phyloP scores from a whole-genome alignment of 2,329 filamentous ascomycete species.

The Pseudogymnoascus sp. region DNA sequence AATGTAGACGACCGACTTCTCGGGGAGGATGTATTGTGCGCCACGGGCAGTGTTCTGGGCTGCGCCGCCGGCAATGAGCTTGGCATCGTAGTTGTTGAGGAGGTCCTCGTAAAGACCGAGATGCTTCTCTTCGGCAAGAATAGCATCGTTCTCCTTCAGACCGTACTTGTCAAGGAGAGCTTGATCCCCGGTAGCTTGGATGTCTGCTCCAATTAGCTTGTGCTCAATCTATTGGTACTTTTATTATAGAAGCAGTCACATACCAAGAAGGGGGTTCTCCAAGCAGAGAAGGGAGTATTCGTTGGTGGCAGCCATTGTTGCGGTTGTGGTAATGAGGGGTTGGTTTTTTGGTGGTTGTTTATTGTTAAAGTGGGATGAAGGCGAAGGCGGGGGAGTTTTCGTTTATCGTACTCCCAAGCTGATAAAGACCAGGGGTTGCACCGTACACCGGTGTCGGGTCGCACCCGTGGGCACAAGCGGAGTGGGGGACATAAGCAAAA shows the following conservation, averaged over 20 bases:
- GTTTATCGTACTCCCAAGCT: conserved; percentile 1
- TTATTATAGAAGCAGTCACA: conserved; percentile 24
- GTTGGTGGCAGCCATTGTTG: conserved; percentile 62
- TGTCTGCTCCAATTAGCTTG: conserved; percentile 48
- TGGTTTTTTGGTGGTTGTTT: conserved; percentile 5
- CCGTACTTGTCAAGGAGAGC: conserved; percentile 84
- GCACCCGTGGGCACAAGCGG: background rate
- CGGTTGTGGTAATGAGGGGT: conserved; percentile 5
- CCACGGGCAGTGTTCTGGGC: conserved; percentile 97
- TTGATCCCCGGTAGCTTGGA: conserved; percentile 78
- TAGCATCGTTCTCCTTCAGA: conserved; percentile 93
- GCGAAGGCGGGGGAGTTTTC: conserved; percentile 1
- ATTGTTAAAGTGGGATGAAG: conserved; percentile 9
- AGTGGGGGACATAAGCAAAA: background rate
- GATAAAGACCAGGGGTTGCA: background rate
- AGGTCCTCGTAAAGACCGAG: conserved; percentile 86
- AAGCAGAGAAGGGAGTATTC: conserved; percentile 85
- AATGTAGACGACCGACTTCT: conserved; percentile 85
- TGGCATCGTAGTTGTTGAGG: conserved; percentile 82
- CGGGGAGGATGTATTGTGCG: conserved; percentile 87
- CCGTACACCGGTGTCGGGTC: background rate
- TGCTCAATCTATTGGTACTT: background rate
- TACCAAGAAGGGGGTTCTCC: conserved; percentile 95
- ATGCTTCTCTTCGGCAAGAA: conserved; percentile 91
- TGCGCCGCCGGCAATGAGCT: conserved; percentile 90